These are phyloP conservation scores for Quillaja saponaria DNA, from an alignment of 306 rosid genomes.

Conservation along the genomic window DNA sequence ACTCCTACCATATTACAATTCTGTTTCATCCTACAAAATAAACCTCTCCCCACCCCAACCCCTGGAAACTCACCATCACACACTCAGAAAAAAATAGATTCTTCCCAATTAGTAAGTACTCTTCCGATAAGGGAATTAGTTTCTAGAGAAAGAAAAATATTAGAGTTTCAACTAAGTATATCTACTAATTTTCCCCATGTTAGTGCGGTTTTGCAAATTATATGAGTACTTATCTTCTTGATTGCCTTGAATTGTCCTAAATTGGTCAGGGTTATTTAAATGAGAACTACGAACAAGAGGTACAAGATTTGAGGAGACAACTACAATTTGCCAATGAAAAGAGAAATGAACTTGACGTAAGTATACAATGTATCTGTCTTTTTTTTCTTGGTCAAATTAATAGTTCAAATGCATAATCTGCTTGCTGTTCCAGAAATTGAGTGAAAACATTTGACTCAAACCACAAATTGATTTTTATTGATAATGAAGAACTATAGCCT, in stretches of 20 bases:
- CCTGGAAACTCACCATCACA: too few relatives aligned
- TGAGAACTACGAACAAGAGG: slow-evolving; percentile 49
- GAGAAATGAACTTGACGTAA: slow-evolving; percentile 76
- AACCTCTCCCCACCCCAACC: too few relatives aligned
- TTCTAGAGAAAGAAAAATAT: too few relatives aligned
- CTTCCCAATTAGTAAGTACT: too few relatives aligned
- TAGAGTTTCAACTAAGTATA: too few relatives aligned
- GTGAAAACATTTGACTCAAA: too few relatives aligned
- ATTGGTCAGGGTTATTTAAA: slow-evolving; percentile 48
- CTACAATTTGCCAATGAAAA: slow-evolving; percentile 62
- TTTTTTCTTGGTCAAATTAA: slow-evolving; percentile 17
- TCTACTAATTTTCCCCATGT: too few relatives aligned
- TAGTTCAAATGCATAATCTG: slow-evolving; percentile 1
- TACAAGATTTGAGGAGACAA: slow-evolving; percentile 60
- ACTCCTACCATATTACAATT: slow-evolving; percentile 26
- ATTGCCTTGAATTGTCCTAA: slow-evolving; percentile 28
- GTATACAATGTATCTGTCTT: slow-evolving; percentile 22
- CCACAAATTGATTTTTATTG: too few relatives aligned
- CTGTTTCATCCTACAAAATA: background rate
- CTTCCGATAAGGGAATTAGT: too few relatives aligned
- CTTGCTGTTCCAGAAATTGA: slow-evolving; percentile 12
- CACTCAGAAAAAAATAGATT: too few relatives aligned
- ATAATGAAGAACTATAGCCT: too few relatives aligned
- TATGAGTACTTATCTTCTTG: background rate
- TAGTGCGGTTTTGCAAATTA: background rate